Conservation (phyloP, 2,329 filamentous ascomycete species). For the Ophiostoma angusticollis region DNA sequence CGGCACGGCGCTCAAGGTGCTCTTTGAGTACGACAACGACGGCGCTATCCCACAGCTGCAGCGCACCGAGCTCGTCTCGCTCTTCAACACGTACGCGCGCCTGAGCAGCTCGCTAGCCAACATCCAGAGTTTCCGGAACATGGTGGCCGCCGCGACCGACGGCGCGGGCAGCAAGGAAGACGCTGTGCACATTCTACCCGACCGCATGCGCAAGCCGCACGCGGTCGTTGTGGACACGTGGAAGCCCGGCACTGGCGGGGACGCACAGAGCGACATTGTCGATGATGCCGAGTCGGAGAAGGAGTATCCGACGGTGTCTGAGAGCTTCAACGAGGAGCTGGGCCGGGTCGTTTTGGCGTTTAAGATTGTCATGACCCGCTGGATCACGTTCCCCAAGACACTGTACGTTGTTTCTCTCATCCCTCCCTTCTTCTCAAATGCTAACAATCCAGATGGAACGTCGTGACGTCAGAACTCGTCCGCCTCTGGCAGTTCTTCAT, state of each 20-base stretch:
- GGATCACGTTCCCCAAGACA: constrained; percentile 53
- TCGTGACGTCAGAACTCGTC: constrained; percentile 30
- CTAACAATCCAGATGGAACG: constrained; percentile 24
- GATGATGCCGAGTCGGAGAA: constrained; percentile 18
- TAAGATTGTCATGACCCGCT: constrained; percentile 55
- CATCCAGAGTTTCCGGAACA: constrained; percentile 55
- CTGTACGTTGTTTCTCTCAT: constrained; percentile 43
- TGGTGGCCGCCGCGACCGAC: constrained; percentile 29
- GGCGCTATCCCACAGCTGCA: constrained; percentile 55
- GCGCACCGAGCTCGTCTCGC: constrained; percentile 81
- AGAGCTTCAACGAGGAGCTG: constrained; percentile 53
- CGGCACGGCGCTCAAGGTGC: constrained; percentile 83
- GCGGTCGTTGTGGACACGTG: constrained; percentile 22
- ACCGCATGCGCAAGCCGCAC: constrained; percentile 32
- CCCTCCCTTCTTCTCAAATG: neutral
- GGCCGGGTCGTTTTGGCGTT: constrained; percentile 47
- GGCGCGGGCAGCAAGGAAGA: constrained; percentile 8
- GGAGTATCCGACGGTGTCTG: constrained; percentile 30
- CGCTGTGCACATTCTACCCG: constrained; percentile 20
- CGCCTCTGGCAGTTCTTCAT: constrained; percentile 39
- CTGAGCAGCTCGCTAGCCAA: constrained; percentile 70
- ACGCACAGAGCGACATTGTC: constrained; percentile 23
- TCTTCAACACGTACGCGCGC: constrained; percentile 87
- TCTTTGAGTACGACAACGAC: constrained; percentile 78
- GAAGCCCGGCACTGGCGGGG: constrained; percentile 19